These are phyloP conservation scores for Platanthera zijinensis DNA, from an alignment of 106 monocot genomes.

Conservation along the genomic window DNA sequence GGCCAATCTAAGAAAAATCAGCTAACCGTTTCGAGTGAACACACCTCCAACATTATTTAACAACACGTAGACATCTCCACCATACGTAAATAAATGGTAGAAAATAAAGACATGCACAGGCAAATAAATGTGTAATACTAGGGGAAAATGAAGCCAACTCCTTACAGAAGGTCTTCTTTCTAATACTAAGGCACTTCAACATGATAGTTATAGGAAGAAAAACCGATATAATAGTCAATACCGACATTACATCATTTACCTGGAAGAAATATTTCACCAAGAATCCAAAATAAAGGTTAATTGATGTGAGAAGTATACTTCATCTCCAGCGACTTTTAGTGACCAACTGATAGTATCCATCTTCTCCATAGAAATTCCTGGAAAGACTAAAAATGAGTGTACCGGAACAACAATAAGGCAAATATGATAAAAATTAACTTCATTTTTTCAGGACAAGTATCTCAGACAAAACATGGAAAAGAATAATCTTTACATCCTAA, in stretches of 20 bases:
- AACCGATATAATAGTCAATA: not conserved
- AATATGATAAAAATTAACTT: not conserved
- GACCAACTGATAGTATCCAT: slow-evolving; percentile 47
- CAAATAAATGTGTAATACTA: not conserved
- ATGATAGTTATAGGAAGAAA: not conserved
- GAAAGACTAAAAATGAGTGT: not conserved
- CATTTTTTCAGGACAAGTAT: not conserved
- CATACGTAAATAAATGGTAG: not conserved
- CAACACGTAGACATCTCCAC: too few relatives aligned
- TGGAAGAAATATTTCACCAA: not conserved
- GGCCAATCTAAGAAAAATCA: too few relatives aligned
- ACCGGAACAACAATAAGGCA: not conserved
- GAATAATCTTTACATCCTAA: not conserved
- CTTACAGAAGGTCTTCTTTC: not conserved
- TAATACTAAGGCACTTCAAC: not conserved
- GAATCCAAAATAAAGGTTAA: not conserved
- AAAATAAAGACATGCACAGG: not conserved
- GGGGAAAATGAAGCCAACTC: not conserved
- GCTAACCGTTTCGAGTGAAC: too few relatives aligned
- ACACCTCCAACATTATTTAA: too few relatives aligned
- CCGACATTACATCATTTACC: not conserved
- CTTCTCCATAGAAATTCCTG: slow-evolving; percentile 80
- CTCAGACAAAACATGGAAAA: not conserved
- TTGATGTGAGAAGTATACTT: not conserved
- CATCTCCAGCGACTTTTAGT: not conserved